A percentile compares a stretch with the other conserved stretches of the same genome.
Evolutionary conservation across 1,139 yeast species (phyloP).

Genomic region (Scheffersomyces lignicola): DNA sequence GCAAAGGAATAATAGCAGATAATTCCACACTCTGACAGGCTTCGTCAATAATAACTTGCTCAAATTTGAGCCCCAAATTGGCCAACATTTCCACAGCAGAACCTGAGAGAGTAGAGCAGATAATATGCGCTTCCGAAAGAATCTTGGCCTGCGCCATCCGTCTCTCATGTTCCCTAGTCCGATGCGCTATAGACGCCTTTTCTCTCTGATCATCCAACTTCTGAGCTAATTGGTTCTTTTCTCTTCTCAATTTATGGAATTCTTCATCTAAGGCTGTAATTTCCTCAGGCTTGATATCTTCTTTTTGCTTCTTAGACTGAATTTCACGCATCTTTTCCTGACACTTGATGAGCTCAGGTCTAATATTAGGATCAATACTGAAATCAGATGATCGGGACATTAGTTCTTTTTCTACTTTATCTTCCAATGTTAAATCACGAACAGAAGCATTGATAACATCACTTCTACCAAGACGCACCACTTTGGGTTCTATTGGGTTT

Average conservation of each 20-base stretch:
- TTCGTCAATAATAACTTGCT: conserved; percentile 95
- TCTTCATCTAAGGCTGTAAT: conserved; percentile 46
- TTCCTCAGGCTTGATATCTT: conserved; percentile 35
- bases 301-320: conserved; percentile 35
- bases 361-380: conserved; percentile 44
- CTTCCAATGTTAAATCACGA: conserved; percentile 82
- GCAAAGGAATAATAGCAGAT: conserved; percentile 86
- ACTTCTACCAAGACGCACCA: conserved; percentile 88
- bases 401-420: conserved; percentile 71
- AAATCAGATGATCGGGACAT: conserved; percentile 41
- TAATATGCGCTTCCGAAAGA: conserved; percentile 76
- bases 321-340: conserved; percentile 32
- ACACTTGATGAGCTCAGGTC: conserved; percentile 54
- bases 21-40: conserved; percentile 98
- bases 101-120: conserved; percentile 92
- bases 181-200: conserved; percentile 58
- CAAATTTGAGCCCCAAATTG: conserved; percentile 73
- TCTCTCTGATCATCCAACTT: conserved; percentile 82
- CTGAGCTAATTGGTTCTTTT: conserved; percentile 69
- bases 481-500: conserved; percentile 56
- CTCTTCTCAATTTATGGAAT: conserved; percentile 38
- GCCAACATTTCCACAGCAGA: conserved; percentile 89
- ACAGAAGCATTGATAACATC: conserved; percentile 88
- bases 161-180: conserved; percentile 78
- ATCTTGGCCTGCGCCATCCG: conserved; percentile 73